Evolutionary conservation across 129 eudicot genomes (phyloP), one percentile per base, ranked within the genome.

Genomic region (Flaveria brownii): DNA sequence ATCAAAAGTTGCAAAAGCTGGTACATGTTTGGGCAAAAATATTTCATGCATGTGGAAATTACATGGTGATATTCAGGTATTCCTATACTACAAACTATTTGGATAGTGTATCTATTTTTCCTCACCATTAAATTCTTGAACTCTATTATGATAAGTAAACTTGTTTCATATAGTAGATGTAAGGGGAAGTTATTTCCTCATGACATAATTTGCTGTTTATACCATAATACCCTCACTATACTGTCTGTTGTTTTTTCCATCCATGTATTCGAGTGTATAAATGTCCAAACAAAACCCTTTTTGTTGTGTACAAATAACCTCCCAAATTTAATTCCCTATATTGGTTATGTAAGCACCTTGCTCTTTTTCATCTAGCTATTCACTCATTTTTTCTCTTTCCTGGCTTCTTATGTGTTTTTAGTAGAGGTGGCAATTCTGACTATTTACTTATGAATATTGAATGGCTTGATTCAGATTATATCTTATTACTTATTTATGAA

Each of bases 21-120:
- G 91, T 80, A 83, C 91, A 16, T 55, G 55, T 60, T 77, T 91
- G 77, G 90, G 88, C 26, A 85, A 96, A 74, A 91, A 86, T 80
- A 72, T 85, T 42, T 87, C 97, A 36, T 86, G 90, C 82, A 72
- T 85, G 60, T 95, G 99, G 99, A 95, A 95, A 89, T 87, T 95
- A 81, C 97, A 83, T 72, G 99, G 96, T 68, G 99, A 95, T 86
- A 87, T 95, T 84, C 92, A 95, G 97, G 99, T 95, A 86, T n/a
- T 55, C 61, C 36, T 69, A 30, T 30, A 30, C 36, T 30, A 30
- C 36, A 30, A 30, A 30, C 36, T 30, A 50, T 61, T 63, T 52
- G 66, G 16, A 46, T 23, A 25, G 69, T 45, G 66, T 41, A n/a
- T 33, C 55, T 28, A 28, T 70, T 55, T 39, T 14, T 16, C 9